Evolutionary conservation across 192 early-diverging fungal species (phyloP).

Genomic region (Coemansia sp.): DNA sequence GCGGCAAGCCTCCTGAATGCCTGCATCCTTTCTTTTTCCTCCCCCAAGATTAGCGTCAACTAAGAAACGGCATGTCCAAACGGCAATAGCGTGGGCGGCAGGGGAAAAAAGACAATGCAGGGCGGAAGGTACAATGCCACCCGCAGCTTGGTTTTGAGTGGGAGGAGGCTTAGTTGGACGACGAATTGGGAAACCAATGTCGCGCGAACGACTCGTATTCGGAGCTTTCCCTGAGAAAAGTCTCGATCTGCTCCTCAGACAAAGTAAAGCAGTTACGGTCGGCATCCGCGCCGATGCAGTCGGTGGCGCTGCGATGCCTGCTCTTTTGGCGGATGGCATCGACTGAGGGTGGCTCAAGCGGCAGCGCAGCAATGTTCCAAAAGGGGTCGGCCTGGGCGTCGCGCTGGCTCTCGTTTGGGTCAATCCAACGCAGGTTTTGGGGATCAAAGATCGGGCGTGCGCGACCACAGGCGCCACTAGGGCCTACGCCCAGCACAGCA

Average conservation of each 20-base stretch:
- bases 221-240: conserved; percentile 37
- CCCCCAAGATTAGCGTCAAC: neutral
- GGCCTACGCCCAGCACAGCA: conserved; percentile 22
- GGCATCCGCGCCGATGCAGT: conserved; percentile 26
- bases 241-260: conserved; percentile 43
- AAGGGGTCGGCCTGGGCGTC: conserved; percentile 28
- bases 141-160: neutral
- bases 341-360: conserved; percentile 27
- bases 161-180: conserved; percentile 6
- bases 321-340: conserved; percentile 18
- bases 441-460: conserved; percentile 47
- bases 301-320: conserved; percentile 27
- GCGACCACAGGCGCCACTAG: conserved; percentile 16
- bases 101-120: neutral
- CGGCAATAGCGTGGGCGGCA: conserved; percentile 1
- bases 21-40: neutral
- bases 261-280: conserved; percentile 33
- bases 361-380: conserved; percentile 47
- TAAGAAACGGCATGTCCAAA: no score
- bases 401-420: conserved; percentile 25
- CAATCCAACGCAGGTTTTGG: conserved; percentile 47
- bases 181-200: conserved; percentile 43
- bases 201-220: conserved; percentile 49
- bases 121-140: neutral
- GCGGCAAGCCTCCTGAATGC: neutral